phyloP scores from a whole-genome alignment of 2,329 filamentous ascomycete genomes.

The Cytospora schulzeri region DNA sequence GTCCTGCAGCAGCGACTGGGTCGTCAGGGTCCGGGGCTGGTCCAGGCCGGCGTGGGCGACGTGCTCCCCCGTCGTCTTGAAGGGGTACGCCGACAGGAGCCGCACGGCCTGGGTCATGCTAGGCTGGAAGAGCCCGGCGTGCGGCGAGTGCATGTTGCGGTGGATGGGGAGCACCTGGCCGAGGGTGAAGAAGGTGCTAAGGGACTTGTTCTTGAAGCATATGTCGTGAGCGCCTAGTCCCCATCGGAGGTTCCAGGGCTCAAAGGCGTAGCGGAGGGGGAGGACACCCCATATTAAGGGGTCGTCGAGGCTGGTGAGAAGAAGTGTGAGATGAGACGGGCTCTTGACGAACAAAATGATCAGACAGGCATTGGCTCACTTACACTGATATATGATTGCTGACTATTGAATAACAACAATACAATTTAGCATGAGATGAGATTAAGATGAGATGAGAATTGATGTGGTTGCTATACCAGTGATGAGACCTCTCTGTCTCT shows the following conservation, averaged over 20 bases:
- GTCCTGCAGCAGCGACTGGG: slow-evolving; percentile 31
- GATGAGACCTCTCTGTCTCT: slow-evolving; percentile 74
- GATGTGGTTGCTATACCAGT: slow-evolving; percentile 61
- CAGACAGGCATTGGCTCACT: slow-evolving; percentile 42
- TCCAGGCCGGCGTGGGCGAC: slow-evolving; percentile 13
- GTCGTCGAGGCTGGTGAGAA: slow-evolving; percentile 75
- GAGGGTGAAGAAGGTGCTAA: slow-evolving; percentile 79
- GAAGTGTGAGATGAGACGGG: background rate
- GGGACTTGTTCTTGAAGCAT: slow-evolving; percentile 81
- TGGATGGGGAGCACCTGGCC: slow-evolving; percentile 93
- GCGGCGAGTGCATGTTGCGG: slow-evolving; percentile 72
- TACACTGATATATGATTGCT: slow-evolving; percentile 91
- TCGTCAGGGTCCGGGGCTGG: slow-evolving; percentile 20
- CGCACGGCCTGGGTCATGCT: slow-evolving; percentile 85
- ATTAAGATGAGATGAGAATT: background rate
- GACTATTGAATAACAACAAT: slow-evolving; percentile 52
- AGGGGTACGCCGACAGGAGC: slow-evolving; percentile 68
- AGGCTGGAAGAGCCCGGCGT: slow-evolving; percentile 87
- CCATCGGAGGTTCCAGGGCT: slow-evolving; percentile 80
- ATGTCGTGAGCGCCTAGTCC: slow-evolving; percentile 92
- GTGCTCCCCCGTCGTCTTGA: slow-evolving; percentile 36
- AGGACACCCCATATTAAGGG: slow-evolving; percentile 91
- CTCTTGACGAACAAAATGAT: too few species aligned
- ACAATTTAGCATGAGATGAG: slow-evolving; percentile 1
- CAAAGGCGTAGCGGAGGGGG: slow-evolving; percentile 71